Percentiles rank a stretch among this genome's conserved stretches.
Conservation (phyloP, 495 filamentous ascomycete genomes). For the Tuber umbilicatum region DNA sequence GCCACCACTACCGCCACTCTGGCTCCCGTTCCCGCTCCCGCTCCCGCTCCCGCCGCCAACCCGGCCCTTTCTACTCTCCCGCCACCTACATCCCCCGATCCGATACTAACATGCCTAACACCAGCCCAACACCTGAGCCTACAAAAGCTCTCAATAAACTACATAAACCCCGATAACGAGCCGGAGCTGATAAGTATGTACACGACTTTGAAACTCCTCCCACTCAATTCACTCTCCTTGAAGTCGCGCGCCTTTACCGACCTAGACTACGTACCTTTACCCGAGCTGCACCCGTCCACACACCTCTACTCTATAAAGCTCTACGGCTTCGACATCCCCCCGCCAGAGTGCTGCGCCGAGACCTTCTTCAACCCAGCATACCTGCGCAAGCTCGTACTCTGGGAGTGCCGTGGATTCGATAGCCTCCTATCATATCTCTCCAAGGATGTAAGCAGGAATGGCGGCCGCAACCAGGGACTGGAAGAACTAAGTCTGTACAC, state of each 20-base stretch:
- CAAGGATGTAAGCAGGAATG: not conserved
- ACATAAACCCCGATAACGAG: not conserved
- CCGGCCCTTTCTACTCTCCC: not conserved
- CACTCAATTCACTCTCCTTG: not conserved
- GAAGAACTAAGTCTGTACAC: not conserved
- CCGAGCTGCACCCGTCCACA: not conserved
- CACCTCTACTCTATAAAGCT: not conserved
- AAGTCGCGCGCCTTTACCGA: slow-evolving; percentile 1
- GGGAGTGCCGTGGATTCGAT: not conserved
- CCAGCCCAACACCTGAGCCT: not conserved
- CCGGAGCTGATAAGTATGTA: not conserved
- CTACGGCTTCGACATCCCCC: not conserved
- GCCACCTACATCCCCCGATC: not conserved
- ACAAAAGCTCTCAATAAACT: not conserved
- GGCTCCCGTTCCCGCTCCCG: not conserved
- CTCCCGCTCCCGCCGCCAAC: not conserved
- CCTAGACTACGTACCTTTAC: not conserved
- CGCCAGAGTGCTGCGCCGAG: not conserved
- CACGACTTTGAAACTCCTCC: not conserved
- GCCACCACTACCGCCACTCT: not conserved
- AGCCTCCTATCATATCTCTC: not conserved
- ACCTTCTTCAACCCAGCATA: not conserved
- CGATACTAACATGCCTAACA: not conserved
- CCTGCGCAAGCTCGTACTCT: not conserved
- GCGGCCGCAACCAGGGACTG: not conserved